Evolutionary conservation across 768 basidiomycete species (phyloP).

Genomic region (Antrodiella citrinella): DNA sequence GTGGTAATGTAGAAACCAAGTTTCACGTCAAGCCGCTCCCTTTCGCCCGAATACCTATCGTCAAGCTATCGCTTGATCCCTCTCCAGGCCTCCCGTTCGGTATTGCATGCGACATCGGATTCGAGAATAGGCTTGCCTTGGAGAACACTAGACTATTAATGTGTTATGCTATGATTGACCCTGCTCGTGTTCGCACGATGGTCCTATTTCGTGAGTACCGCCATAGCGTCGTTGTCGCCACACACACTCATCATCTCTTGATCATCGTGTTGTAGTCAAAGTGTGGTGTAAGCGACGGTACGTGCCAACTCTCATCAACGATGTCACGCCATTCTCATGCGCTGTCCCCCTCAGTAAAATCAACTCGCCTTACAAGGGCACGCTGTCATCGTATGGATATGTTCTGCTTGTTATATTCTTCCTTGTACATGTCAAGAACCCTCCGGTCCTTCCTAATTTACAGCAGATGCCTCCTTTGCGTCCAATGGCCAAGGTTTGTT

Average conservation of each 20-base stretch:
- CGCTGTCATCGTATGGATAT: constrained; percentile 94
- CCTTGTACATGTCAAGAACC: constrained; percentile 95
- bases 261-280: constrained; percentile 57
- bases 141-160: constrained; percentile 95
- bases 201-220: constrained; percentile 86
- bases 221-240: not conserved
- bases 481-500: constrained; percentile 66
- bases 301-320: constrained; percentile 14
- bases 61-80: constrained; percentile 90
- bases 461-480: constrained; percentile 91
- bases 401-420: constrained; percentile 98
- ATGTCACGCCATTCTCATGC: constrained; percentile 6
- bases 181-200: constrained; percentile 84
- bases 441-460: constrained; percentile 91
- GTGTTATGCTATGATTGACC: constrained; percentile 97
- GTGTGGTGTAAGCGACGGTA: constrained; percentile 97
- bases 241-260: not conserved
- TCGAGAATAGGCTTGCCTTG: constrained; percentile 93
- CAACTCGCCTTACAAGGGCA: constrained; percentile 96
- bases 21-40: constrained; percentile 95
- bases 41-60: constrained; percentile 96
- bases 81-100: constrained; percentile 75
- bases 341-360: constrained; percentile 91
- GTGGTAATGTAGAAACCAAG: constrained; percentile 64
- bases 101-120: constrained; percentile 97